A percentile compares a stretch with the other conserved stretches of the same genome.
phyloP scores from a whole-genome alignment of 1,284 basidiomycete species.

The Exobasidium rhododendri region DNA sequence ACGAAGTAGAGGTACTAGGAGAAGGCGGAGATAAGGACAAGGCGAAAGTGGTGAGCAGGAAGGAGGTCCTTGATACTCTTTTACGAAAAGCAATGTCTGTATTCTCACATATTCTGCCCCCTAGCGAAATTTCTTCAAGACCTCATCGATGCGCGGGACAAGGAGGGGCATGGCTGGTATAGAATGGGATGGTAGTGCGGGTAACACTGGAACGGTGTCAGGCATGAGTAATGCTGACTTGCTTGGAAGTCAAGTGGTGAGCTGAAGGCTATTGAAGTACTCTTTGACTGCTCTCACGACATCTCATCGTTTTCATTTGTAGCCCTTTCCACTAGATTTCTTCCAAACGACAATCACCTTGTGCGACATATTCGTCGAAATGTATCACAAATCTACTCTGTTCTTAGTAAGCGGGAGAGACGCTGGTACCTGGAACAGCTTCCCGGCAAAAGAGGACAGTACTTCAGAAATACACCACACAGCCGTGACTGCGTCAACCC shows the following conservation, averaged over 20 bases:
- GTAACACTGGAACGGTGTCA: not conserved
- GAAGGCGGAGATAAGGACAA: conserved; percentile 21
- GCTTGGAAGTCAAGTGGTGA: not conserved
- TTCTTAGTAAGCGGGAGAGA: conserved; percentile 17
- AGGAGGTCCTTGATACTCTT: no score
- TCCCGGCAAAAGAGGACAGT: not conserved
- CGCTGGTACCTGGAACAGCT: not conserved
- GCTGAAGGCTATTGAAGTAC: no score
- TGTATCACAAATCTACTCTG: conserved; percentile 39
- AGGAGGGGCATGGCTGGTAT: not conserved
- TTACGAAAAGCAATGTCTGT: no score
- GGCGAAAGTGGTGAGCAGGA: conserved; percentile 21
- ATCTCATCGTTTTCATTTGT: no score
- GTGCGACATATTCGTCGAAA: conserved; percentile 37
- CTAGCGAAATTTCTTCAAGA: conserved; percentile 30
- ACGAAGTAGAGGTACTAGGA: conserved; percentile 29
- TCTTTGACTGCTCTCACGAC: no score
- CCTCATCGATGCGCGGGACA: conserved; percentile 13
- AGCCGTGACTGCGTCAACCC: conserved; percentile 21
- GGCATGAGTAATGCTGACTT: not conserved
- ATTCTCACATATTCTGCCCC: no score
- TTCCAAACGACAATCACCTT: conserved; percentile 41
- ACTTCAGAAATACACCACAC: not conserved
- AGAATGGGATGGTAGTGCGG: not conserved
- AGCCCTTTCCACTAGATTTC: conserved; percentile 41